Base-by-base conservation (phyloP, 192 early-diverging fungal genomes). In the Rhizoclosmatium globosum region DNA sequence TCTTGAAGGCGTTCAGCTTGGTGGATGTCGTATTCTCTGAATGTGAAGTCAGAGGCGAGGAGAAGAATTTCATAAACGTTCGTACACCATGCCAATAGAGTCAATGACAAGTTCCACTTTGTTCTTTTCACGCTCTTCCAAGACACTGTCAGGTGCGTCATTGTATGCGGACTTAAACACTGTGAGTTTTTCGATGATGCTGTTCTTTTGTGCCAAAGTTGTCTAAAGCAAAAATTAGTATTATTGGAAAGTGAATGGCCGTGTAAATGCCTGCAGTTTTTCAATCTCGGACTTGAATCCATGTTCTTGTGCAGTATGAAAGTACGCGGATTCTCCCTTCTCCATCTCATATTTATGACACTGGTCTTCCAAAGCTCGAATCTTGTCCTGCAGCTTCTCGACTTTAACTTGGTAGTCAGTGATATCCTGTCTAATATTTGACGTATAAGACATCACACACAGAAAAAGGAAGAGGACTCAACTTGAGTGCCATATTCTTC, bases 111-210 rank as follows among this genome's bases (percentile, higher is more conserved):
- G 71, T 60, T 84, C 80, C 46, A 78, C 75, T 68, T 84, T 86
- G 74, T 46, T 77, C 68, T 77, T 73, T 65, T 84, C 82, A 2
- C 66, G 39, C 48, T 82, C 79, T 59, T 82, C 74, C 17, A 72
- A 42, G 7, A 47, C 11, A 17, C 47, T 21, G 45, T 50, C 57
- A 23, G 70, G 15, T 13, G 47, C 47, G 46, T 84, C 82, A 44
- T 82, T 80, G 64, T 84, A 80, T 4, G 84, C 66, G 4, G 70
- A 65, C 58, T 88, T 86, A 66, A 88, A 86, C 31, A 88, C 79
- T 31, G 83, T 86, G 60, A 88, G 74, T 60, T 86, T 88, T 61
- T 88, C 87, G 53, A 88, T 86, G 57, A 86, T 76, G 17, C 76
- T 57, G 61, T 84, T 83, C 21, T 82, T 50, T 57, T 86, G 83